Evolutionary conservation across 371 early-diverging fungal species (phyloP).

Genomic region (Syncephalastrum monosporum): DNA sequence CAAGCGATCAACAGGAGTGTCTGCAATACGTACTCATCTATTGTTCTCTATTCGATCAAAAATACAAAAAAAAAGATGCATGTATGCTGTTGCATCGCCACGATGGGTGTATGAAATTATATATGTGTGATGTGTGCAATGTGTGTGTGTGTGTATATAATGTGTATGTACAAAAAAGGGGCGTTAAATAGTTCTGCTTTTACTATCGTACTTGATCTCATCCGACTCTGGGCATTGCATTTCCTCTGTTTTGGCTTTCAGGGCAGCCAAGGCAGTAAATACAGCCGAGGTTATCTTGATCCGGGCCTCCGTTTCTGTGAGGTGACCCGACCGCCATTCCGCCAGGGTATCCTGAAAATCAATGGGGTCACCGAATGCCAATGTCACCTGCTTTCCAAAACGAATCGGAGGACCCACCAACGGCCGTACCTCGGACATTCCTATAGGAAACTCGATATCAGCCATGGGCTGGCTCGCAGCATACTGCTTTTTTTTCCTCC

Average conservation of each 20-base stretch:
- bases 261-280: constrained; percentile 49
- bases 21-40: too few relatives aligned
- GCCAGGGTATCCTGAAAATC: constrained; percentile 60
- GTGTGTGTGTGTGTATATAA: too few relatives aligned
- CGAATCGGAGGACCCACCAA: constrained; percentile 38
- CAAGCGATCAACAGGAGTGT: too few relatives aligned
- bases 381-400: constrained; percentile 41
- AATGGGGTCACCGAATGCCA: constrained; percentile 70
- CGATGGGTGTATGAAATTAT: too few relatives aligned
- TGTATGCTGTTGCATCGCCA: too few relatives aligned
- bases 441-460: constrained; percentile 1
- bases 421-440: constrained; percentile 57
- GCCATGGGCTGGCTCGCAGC: not conserved
- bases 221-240: constrained; percentile 7
- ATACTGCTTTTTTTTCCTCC: too few relatives aligned
- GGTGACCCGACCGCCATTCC: constrained; percentile 51
- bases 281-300: constrained; percentile 57
- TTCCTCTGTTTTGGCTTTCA: constrained; percentile 24
- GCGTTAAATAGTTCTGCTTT: too few relatives aligned
- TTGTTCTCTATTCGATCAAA: too few relatives aligned
- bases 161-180: too few relatives aligned
- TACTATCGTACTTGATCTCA: too few relatives aligned
- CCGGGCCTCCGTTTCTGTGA: constrained; percentile 56
- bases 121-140: too few relatives aligned
- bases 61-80: too few relatives aligned